These are phyloP conservation scores for Cocos nucifera DNA, from an alignment of 176 grass and related monocot genomes.

Conservation along the genomic window DNA sequence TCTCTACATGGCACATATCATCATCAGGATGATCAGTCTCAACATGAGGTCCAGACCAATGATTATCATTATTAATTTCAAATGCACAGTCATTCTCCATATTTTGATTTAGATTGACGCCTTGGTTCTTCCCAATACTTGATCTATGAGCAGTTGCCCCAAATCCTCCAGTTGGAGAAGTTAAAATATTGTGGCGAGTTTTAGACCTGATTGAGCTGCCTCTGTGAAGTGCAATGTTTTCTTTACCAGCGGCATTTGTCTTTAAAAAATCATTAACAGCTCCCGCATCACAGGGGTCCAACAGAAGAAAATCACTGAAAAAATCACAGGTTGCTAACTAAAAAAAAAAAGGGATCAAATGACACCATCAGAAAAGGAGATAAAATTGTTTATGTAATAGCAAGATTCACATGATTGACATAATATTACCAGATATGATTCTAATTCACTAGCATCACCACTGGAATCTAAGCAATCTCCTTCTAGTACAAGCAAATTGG, in stretches of 20 bases:
- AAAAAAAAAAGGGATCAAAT: background rate
- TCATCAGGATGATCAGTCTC: conserved; percentile 18
- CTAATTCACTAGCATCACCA: conserved; percentile 69
- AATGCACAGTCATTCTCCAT: conserved; percentile 28
- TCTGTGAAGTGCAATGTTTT: conserved; percentile 16
- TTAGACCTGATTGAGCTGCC: conserved; percentile 38
- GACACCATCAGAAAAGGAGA: conserved; percentile 10
- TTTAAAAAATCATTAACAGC: conserved; percentile 73
- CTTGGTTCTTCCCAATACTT: conserved; percentile 30
- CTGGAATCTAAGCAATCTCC: conserved; percentile 66
- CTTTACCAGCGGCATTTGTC: conserved; percentile 36
- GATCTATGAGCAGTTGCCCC: conserved; percentile 31
- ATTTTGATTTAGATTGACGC: conserved; percentile 19
- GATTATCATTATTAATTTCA: conserved; percentile 20
- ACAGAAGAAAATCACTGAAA: conserved; percentile 75
- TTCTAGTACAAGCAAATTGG: conserved; percentile 96
- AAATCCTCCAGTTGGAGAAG: conserved; percentile 56
- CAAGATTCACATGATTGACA: too few relatives aligned
- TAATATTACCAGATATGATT: conserved; percentile 75
- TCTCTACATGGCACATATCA: conserved; percentile 35
- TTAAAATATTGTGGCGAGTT: conserved; percentile 30
- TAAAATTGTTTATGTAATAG: background rate
- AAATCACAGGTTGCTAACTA: conserved; percentile 92
- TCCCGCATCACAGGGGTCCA: conserved; percentile 76
- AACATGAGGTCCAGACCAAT: conserved; percentile 25